Conservation (phyloP, 768 basidiomycete species). For the Serendipita vermifera region DNA sequence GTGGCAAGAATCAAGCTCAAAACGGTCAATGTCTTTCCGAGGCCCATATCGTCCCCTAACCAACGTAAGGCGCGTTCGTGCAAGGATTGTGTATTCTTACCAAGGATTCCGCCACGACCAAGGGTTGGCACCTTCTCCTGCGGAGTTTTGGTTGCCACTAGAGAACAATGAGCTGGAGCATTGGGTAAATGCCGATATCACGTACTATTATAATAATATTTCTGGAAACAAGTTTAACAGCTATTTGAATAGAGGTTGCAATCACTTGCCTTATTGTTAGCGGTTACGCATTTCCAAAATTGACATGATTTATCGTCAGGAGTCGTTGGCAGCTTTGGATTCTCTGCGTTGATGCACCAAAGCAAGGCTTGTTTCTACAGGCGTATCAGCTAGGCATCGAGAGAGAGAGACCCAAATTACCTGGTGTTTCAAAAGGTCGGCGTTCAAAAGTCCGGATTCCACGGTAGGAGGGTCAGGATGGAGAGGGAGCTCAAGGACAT, state of each 20-base stretch:
- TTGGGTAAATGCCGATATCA: neutral
- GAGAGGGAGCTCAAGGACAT: constrained; percentile 56
- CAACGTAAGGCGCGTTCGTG: constrained; percentile 12
- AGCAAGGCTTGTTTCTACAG: constrained; percentile 63
- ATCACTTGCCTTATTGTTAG: constrained; percentile 38
- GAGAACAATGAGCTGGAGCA: constrained; percentile 10
- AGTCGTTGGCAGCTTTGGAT: constrained; percentile 56
- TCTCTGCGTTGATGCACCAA: constrained; percentile 76
- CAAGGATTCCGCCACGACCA: constrained; percentile 73
- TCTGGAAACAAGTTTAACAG: constrained; percentile 22
- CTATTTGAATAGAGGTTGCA: neutral
- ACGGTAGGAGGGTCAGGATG: constrained; percentile 57
- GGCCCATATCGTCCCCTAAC: constrained; percentile 20
- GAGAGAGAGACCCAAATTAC: constrained; percentile 26
- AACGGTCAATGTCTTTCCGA: constrained; percentile 87
- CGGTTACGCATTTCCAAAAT: constrained; percentile 69
- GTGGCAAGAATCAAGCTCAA: constrained; percentile 70
- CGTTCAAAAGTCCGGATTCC: constrained; percentile 48
- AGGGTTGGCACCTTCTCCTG: constrained; percentile 50
- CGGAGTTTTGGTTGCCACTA: constrained; percentile 73
- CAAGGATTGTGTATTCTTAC: constrained; percentile 24
- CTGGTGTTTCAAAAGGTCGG: constrained; percentile 75
- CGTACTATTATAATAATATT: constrained; percentile 59
- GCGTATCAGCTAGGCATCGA: neutral
- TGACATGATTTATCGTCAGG: constrained; percentile 66